phyloP scores from a whole-genome alignment of 768 basidiomycete genomes.

The Neoboletus subvelutipes region DNA sequence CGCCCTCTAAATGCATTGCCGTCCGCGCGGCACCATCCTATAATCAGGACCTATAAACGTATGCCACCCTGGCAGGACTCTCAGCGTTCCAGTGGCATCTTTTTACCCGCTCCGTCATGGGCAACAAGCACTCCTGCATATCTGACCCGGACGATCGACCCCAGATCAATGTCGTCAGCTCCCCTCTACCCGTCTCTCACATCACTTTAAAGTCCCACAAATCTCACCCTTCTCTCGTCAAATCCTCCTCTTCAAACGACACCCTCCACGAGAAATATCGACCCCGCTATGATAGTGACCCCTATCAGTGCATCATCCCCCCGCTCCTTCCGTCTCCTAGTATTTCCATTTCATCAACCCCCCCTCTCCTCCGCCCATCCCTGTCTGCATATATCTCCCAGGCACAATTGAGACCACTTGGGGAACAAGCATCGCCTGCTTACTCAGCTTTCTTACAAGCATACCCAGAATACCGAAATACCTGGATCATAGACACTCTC shows the following conservation, averaged over 20 bases:
- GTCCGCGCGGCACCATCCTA: background rate
- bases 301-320: background rate
- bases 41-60: conserved; percentile 18
- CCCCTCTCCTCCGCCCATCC: conserved; percentile 5
- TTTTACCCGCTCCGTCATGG: conserved; percentile 23
- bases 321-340: background rate
- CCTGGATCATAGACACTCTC: conserved; percentile 70
- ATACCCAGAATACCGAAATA: conserved; percentile 58
- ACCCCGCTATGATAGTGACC: conserved; percentile 10
- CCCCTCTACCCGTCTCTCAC: conserved; percentile 29
- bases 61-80: background rate
- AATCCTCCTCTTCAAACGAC: conserved; percentile 41
- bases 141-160: conserved; percentile 6
- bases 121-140: conserved; percentile 29
- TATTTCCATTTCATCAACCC: background rate
- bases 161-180: conserved; percentile 4
- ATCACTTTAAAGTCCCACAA: conserved; percentile 42
- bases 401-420: conserved; percentile 19
- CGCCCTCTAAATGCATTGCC: background rate
- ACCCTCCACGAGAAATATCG: conserved; percentile 36
- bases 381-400: conserved; percentile 30
- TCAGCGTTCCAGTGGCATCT: background rate
- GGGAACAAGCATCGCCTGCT: conserved; percentile 40
- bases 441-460: conserved; percentile 48
- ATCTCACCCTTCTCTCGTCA: conserved; percentile 34